Evolutionary conservation across 2,329 filamentous ascomycete species (phyloP).

Genomic region (Xylariaceae sp.): DNA sequence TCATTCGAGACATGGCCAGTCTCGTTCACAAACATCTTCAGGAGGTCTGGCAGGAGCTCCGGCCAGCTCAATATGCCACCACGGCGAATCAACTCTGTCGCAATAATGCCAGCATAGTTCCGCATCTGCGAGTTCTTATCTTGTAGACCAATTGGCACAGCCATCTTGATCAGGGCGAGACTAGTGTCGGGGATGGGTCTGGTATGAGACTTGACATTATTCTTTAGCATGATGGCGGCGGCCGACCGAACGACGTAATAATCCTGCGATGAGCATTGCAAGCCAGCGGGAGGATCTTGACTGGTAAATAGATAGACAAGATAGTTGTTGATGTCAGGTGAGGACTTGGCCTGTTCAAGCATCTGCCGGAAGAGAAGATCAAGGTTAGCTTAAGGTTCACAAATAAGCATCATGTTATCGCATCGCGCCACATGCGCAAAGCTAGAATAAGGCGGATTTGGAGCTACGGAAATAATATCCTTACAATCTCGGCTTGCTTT

Average conservation of each 20-base stretch:
- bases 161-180: slow-evolving; percentile 70
- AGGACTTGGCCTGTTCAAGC: slow-evolving; percentile 81
- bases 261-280: slow-evolving; percentile 54
- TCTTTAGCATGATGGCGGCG: slow-evolving; percentile 92
- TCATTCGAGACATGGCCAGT: slow-evolving; percentile 61
- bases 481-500: slow-evolving; percentile 83
- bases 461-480: slow-evolving; percentile 29
- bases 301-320: slow-evolving; percentile 85
- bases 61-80: slow-evolving; percentile 89
- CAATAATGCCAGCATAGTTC: slow-evolving; percentile 85
- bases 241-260: slow-evolving; percentile 77
- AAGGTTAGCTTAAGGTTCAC: slow-evolving; percentile 20
- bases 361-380: slow-evolving; percentile 53
- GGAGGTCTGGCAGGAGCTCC: slow-evolving; percentile 75
- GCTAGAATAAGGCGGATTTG: background rate
- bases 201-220: slow-evolving; percentile 73
- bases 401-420: background rate
- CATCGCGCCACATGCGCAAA: slow-evolving; percentile 21
- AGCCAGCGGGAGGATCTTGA: slow-evolving; percentile 53
- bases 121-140: slow-evolving; percentile 79
- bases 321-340: slow-evolving; percentile 96
- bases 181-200: slow-evolving; percentile 69
- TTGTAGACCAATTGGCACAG: slow-evolving; percentile 71
- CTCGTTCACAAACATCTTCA: slow-evolving; percentile 70
- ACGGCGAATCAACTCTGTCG: slow-evolving; percentile 81